Evolutionary conservation across 176 grass and related monocot species (phyloP).

Genomic region (Paspalum notatum): DNA sequence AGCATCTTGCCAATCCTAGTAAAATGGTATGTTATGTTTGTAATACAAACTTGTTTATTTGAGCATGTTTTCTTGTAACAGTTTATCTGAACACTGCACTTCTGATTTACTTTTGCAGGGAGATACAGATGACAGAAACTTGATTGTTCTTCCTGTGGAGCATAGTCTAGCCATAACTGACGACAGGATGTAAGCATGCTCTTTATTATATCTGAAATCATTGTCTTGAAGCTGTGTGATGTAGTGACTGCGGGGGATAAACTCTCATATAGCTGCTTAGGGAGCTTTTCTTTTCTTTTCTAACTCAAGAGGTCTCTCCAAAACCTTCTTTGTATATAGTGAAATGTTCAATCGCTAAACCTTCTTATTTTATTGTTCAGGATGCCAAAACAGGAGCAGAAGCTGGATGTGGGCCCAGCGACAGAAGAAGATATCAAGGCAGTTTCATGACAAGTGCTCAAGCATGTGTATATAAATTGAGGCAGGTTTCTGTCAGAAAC

Average conservation of each 20-base stretch:
- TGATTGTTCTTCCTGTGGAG: conserved; percentile 30
- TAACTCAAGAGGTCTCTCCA: background rate
- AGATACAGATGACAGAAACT: conserved; percentile 35
- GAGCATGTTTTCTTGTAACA: background rate
- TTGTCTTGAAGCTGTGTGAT: conserved; percentile 9
- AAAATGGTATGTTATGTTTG: conserved; percentile 46
- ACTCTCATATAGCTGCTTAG: conserved; percentile 4
- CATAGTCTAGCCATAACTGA: conserved; percentile 10
- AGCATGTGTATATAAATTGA: conserved; percentile 34
- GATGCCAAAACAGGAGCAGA: conserved; percentile 38
- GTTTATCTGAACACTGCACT: conserved; percentile 3
- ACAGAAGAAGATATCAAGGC: conserved; percentile 32
- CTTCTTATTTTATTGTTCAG: conserved; percentile 37
- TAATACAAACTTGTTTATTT: conserved; percentile 11
- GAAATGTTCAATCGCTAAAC: background rate
- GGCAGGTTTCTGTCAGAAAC: conserved; percentile 35
- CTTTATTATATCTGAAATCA: conserved; percentile 12
- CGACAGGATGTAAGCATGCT: conserved; percentile 43
- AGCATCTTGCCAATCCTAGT: conserved; percentile 42
- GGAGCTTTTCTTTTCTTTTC: background rate
- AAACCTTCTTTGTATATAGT: background rate
- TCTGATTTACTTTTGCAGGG: conserved; percentile 17
- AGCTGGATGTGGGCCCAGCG: conserved; percentile 2
- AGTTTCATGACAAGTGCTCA: conserved; percentile 33
- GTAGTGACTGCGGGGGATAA: background rate